These are phyloP conservation scores for Monilinia polystroma DNA, from an alignment of 2,329 filamentous ascomycete genomes.

Conservation along the genomic window DNA sequence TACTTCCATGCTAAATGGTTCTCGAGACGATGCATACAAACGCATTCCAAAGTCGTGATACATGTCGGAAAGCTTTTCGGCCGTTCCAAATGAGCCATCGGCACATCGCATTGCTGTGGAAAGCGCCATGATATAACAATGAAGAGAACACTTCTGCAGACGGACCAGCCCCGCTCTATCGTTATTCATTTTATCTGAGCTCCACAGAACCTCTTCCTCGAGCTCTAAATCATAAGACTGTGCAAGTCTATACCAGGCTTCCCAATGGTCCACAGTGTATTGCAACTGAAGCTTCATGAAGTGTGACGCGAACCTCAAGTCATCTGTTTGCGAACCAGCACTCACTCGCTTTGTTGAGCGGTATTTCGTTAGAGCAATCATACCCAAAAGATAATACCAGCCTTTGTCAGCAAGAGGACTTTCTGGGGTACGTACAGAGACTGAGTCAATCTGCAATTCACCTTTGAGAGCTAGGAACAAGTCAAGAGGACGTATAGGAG, in stretches of 20 bases:
- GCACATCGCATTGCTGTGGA: constrained; percentile 58
- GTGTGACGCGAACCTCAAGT: constrained; percentile 41
- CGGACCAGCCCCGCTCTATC: constrained; percentile 40
- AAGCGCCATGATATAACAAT: constrained; percentile 62
- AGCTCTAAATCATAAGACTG: constrained; percentile 44
- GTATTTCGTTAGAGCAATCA: constrained; percentile 86
- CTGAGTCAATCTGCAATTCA: constrained; percentile 69
- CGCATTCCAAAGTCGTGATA: constrained; percentile 68
- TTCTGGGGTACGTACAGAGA: constrained; percentile 66
- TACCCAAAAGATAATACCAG: constrained; percentile 90
- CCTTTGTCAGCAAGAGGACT: constrained; percentile 74
- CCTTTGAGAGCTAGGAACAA: constrained; percentile 81
- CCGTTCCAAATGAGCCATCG: constrained; percentile 53
- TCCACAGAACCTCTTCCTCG: constrained; percentile 45
- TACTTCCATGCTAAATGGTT: constrained; percentile 66
- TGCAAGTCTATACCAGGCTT: constrained; percentile 45
- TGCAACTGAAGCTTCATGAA: constrained; percentile 44
- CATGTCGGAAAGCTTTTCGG: constrained; percentile 60
- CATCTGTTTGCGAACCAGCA: constrained; percentile 42
- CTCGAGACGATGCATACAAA: constrained; percentile 66
- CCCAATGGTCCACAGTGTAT: constrained; percentile 43
- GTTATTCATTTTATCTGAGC: constrained; percentile 44
- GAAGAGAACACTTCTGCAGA: constrained; percentile 41
- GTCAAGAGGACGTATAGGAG: constrained; percentile 76
- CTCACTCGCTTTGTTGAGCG: constrained; percentile 41